A percentile compares a stretch with the other conserved stretches of the same genome.
Evolutionary conservation across 2,329 filamentous ascomycete species (phyloP).

Genomic region (Penicillium psychrosexuale): DNA sequence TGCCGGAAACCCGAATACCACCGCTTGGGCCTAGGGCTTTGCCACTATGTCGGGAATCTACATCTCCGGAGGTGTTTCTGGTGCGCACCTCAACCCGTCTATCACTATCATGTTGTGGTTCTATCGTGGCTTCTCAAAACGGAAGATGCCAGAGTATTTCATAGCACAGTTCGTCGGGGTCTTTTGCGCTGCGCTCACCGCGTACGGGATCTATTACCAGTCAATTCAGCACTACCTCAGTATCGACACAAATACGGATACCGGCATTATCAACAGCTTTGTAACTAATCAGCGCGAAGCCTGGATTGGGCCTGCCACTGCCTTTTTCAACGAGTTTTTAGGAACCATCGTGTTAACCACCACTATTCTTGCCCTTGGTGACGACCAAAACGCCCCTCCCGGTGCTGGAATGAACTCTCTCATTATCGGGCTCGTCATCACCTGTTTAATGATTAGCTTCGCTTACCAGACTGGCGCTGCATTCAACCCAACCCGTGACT

Average conservation of each 20-base stretch:
- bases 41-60: slow-evolving; percentile 53
- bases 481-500: slow-evolving; percentile 51
- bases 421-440: slow-evolving; percentile 47
- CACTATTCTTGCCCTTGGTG: slow-evolving; percentile 47
- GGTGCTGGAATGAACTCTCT: slow-evolving; percentile 53
- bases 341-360: slow-evolving; percentile 44
- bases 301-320: slow-evolving; percentile 39
- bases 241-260: slow-evolving; percentile 13
- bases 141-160: slow-evolving; percentile 51
- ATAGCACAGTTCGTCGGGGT: slow-evolving; percentile 53
- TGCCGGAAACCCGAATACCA: slow-evolving; percentile 45
- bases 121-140: slow-evolving; percentile 53
- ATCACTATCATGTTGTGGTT: slow-evolving; percentile 48
- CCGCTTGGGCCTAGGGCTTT: slow-evolving; percentile 52
- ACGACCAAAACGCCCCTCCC: slow-evolving; percentile 48
- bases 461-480: slow-evolving; percentile 49
- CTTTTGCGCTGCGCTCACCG: slow-evolving; percentile 49
- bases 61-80: slow-evolving; percentile 48
- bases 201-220: slow-evolving; percentile 44
- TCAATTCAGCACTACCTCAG: slow-evolving; percentile 36
- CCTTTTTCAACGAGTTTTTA: slow-evolving; percentile 50
- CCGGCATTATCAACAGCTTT: slow-evolving; percentile 41
- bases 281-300: slow-evolving; percentile 45
- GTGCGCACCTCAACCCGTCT: slow-evolving; percentile 48
- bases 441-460: slow-evolving; percentile 37